Evolutionary conservation across 805 yeast genomes (phyloP), one percentile per base, ranked within the genome.

Genomic region (Zygosaccharomyces kombuchaensis): DNA sequence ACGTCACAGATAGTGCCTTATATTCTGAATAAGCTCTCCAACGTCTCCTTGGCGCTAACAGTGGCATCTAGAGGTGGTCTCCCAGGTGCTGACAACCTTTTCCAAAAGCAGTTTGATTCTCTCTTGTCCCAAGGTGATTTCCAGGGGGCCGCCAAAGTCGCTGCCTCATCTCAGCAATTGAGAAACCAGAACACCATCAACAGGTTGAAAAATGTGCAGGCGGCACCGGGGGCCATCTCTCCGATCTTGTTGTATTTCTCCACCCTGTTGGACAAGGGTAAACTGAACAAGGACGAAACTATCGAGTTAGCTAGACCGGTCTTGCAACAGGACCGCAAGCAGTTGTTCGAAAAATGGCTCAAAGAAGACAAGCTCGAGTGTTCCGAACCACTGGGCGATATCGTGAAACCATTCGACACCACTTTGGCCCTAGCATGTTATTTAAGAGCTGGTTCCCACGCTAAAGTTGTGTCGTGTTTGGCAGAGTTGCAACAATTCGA

Each of bases 401-500:
- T 89, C 60, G 93, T 93, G 52, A 88, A 91, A 62, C 87, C 95
- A 37, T 80, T 79, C 62, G 97, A 91, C 58, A 71, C 85, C 10
- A 79, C 90, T 23, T 74, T 93, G 55, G 96, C 98, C 4, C 74
- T 93, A 58, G 95, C 95, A 19, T 90, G 95, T 52, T 93, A 91
- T 67, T 74, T 89, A 61, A 81, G 93, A 57, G 82, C 96, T 25
- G 77, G 85, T 48, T 77, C 79, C 39, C 90, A 93, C 54, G 77
- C 87, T 53, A 93, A 93, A 72, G 97, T 93, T 44, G 93, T 93
- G 45, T 80, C 91, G 13, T 80, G 87, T 53, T 75, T 93, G 59
- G 99, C 97, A 41, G 99, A 93, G 70, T 73, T 91, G 54, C 96
- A 96, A 50, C 96, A 93, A 71, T 90, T 88, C 65, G 99, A 90